Base-by-base conservation (phyloP, 331 rosid genomes). In the Saraca asoca region DNA sequence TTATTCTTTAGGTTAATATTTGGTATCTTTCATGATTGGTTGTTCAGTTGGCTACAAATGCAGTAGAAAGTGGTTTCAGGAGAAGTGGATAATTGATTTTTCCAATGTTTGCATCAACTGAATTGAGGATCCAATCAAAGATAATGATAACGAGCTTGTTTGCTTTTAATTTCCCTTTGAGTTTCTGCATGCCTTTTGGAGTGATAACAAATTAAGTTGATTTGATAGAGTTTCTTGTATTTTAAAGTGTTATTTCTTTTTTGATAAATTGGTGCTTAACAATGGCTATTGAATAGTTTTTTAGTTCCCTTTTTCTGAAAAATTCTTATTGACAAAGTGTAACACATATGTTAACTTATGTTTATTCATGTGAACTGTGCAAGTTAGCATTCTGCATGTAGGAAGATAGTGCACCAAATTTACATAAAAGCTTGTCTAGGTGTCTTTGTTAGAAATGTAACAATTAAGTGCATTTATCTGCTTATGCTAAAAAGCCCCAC, bases 1-100 rank as follows among this genome's bases (percentile, higher is more conserved):
- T 55, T 33, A 41, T 56, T 62, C 19, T 58, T 58, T 62, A 66
- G 33, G 63, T 71, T 16, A 53, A 62, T 35, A 37, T 38, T 52
- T 43, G 7, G 45, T 29, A 17, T 80, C 66, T 60, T 24, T 24
- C 31, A 24, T 24, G 31, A 24, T 24, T 24, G 31, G 3, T 24
- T 3, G 31, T 24, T 24, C n/a, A 42, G n/a, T 18, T 73, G 62
- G n/a, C n/a, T 39, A 10, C 8, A 10, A 39, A 10, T 39, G 17
- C 39, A 51, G 70, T 55, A 50, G 66, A 58, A 44, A 43, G 65
- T 67, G 61, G 34, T 66, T 16, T 58, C 45, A 48, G 41, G 41
- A 9, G 3, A 37, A 2, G 54, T 38, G 39, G 14, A 45, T 53
- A 29, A 56, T 59, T 52, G 46, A 42, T 9, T 42, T 9, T 42